Conservation (phyloP, 148 eudicot genomes). For the Amaranthus cruentus region DNA sequence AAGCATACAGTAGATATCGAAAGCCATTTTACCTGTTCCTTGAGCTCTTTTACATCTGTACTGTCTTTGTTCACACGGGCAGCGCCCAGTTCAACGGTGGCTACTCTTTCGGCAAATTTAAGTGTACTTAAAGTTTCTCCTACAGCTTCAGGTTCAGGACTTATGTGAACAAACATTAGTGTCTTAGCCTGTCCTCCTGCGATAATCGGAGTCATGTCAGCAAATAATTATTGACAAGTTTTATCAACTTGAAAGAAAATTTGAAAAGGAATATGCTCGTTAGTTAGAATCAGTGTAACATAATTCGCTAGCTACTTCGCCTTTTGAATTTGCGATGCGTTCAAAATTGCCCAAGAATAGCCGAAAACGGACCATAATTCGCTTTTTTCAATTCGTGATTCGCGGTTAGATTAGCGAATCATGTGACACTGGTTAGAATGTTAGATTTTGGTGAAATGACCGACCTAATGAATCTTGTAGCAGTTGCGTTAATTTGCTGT, state of each 20-base stretch:
- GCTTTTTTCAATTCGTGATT: too few species aligned
- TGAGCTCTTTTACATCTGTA: constrained; percentile 88
- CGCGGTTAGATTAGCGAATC: too few species aligned
- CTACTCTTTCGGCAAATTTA: constrained; percentile 97
- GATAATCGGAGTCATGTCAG: constrained; percentile 11
- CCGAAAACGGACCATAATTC: too few species aligned
- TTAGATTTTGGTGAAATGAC: constrained; percentile 23
- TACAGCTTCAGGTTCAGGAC: constrained; percentile 85
- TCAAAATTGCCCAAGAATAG: too few species aligned
- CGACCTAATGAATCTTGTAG: constrained; percentile 91
- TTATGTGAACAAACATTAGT: constrained; percentile 94
- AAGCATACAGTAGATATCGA: neutral
- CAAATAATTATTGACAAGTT: neutral
- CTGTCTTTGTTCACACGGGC: constrained; percentile 81
- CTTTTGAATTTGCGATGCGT: too few species aligned
- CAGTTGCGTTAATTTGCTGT: constrained; percentile 92
- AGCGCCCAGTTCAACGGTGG: constrained; percentile 98
- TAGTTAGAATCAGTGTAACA: too few species aligned
- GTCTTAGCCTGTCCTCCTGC: constrained; percentile 99
- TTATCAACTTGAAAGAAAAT: neutral
- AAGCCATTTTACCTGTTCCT: constrained; percentile 59
- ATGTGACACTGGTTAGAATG: too few species aligned
- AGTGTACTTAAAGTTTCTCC: constrained; percentile 97
- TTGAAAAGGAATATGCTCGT: neutral
- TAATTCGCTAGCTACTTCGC: too few species aligned